Evolutionary conservation across 768 basidiomycete species (phyloP).

Genomic region (Suillus brevipes): DNA sequence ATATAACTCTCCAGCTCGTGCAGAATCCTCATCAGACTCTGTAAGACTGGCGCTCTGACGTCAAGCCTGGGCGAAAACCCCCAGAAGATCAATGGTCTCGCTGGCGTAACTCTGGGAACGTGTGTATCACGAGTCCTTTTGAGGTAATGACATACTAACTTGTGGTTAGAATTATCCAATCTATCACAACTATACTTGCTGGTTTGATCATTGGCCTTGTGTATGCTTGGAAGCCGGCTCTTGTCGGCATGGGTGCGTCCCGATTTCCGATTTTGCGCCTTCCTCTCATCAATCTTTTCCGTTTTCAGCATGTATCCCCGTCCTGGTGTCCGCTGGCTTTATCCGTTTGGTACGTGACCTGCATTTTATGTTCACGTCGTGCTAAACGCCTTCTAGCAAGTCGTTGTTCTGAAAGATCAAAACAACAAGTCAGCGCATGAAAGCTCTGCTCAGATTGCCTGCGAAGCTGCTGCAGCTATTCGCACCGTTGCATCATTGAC

Average conservation of each 20-base stretch:
- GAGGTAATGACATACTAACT: neutral
- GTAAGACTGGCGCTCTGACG: slow-evolving; percentile 77
- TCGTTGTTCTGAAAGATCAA: slow-evolving; percentile 87
- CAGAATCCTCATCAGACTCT: slow-evolving; percentile 4
- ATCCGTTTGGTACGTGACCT: slow-evolving; percentile 65
- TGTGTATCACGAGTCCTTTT: slow-evolving; percentile 31
- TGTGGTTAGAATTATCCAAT: slow-evolving; percentile 68
- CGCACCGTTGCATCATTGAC: slow-evolving; percentile 89
- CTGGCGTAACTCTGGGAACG: slow-evolving; percentile 85
- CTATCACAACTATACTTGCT: slow-evolving; percentile 60
- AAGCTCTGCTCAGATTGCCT: slow-evolving; percentile 84
- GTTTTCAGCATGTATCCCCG: slow-evolving; percentile 60
- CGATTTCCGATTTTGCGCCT: neutral
- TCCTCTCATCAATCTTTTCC: neutral
- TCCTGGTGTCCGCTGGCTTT: slow-evolving; percentile 71
- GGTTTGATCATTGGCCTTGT: slow-evolving; percentile 77
- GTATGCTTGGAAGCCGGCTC: slow-evolving; percentile 75
- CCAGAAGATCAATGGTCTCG: slow-evolving; percentile 85
- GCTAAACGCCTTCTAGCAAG: slow-evolving; percentile 42
- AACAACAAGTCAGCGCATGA: slow-evolving; percentile 79
- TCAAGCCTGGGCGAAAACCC: slow-evolving; percentile 80
- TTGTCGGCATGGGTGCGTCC: slow-evolving; percentile 74
- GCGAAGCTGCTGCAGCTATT: slow-evolving; percentile 88
- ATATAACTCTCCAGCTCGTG: slow-evolving; percentile 9
- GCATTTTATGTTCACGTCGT: neutral